Conservation (phyloP, 768 basidiomycete genomes). For the Phylloporus sp. region DNA sequence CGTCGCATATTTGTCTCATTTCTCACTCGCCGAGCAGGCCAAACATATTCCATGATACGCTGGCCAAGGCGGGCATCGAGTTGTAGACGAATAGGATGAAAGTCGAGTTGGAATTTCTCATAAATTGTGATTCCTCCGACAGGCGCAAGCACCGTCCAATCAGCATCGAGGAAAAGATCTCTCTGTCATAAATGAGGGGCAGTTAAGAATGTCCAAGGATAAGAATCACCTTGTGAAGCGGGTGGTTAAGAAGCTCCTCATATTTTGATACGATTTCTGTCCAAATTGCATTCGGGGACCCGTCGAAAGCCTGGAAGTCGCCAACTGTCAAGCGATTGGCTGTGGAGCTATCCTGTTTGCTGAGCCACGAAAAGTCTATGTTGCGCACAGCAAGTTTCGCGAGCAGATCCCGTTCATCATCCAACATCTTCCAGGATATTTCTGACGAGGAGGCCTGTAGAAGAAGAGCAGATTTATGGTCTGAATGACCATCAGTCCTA, state of each 20-base stretch:
- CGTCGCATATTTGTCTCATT: constrained; percentile 5
- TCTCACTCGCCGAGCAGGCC: constrained; percentile 55
- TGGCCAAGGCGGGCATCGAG: constrained; percentile 79
- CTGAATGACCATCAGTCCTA: constrained; percentile 56
- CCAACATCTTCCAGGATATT: constrained; percentile 90
- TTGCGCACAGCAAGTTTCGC: constrained; percentile 81
- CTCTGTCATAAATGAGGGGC: constrained; percentile 37
- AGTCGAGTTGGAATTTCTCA: constrained; percentile 69
- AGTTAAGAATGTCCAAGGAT: not conserved
- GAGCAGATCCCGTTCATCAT: constrained; percentile 62
- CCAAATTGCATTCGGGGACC: constrained; percentile 75
- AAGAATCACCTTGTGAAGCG: constrained; percentile 56
- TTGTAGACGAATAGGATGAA: constrained; percentile 85
- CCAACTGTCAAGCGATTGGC: constrained; percentile 70
- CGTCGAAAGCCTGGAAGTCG: constrained; percentile 82
- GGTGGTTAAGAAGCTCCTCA: constrained; percentile 63
- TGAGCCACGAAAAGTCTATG: constrained; percentile 78
- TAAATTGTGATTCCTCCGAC: constrained; percentile 93
- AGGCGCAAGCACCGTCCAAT: constrained; percentile 82
- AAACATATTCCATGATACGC: constrained; percentile 84
- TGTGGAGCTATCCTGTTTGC: constrained; percentile 82
- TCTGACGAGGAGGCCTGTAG: constrained; percentile 78
- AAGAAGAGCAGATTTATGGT: constrained; percentile 75
- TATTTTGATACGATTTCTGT: constrained; percentile 83
- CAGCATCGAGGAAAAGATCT: constrained; percentile 67